These are phyloP conservation scores for Aspergillus quadrilineatus DNA, from an alignment of 2,329 filamentous ascomycete genomes.

Conservation along the genomic window DNA sequence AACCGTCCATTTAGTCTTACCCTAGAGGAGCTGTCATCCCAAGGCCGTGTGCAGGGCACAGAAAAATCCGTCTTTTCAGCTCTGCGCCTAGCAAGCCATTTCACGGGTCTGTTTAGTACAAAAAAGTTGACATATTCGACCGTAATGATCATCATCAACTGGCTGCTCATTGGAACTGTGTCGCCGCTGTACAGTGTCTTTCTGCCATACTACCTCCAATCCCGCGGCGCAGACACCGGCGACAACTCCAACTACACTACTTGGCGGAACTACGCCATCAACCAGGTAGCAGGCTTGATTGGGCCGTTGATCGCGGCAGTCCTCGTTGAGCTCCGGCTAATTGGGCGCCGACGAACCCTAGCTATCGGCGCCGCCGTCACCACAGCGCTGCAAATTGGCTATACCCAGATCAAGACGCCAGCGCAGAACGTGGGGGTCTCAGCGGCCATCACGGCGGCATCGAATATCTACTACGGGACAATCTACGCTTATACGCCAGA, in stretches of 20 bases:
- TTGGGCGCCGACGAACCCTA: conserved; percentile 59
- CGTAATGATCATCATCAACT: conserved; percentile 70
- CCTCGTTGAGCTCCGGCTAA: conserved; percentile 67
- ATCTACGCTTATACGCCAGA: conserved; percentile 58
- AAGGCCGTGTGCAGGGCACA: conserved; percentile 7
- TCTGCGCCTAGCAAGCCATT: conserved; percentile 17
- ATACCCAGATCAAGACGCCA: conserved; percentile 50
- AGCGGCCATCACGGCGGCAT: conserved; percentile 55
- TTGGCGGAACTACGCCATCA: conserved; percentile 82
- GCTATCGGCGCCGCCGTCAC: conserved; percentile 53
- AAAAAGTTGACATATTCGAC: conserved; percentile 23
- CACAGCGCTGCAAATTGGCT: conserved; percentile 55
- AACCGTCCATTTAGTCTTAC: conserved; percentile 3
- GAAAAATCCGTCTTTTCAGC: conserved; percentile 10
- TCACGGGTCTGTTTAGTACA: conserved; percentile 31
- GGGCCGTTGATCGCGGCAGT: conserved; percentile 73
- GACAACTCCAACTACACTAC: conserved; percentile 47
- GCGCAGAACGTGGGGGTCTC: conserved; percentile 51
- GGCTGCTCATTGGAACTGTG: conserved; percentile 80
- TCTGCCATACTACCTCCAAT: conserved; percentile 76
- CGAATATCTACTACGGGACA: conserved; percentile 55
- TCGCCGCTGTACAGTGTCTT: conserved; percentile 89
- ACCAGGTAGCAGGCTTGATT: conserved; percentile 71
- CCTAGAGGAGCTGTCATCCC: neutral
- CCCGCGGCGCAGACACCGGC: conserved; percentile 25